Percentiles rank a stretch among this genome's conserved stretches.
Evolutionary conservation across 2,329 filamentous ascomycete genomes (phyloP).

Genomic region (Rhytidhysteron rufulum): DNA sequence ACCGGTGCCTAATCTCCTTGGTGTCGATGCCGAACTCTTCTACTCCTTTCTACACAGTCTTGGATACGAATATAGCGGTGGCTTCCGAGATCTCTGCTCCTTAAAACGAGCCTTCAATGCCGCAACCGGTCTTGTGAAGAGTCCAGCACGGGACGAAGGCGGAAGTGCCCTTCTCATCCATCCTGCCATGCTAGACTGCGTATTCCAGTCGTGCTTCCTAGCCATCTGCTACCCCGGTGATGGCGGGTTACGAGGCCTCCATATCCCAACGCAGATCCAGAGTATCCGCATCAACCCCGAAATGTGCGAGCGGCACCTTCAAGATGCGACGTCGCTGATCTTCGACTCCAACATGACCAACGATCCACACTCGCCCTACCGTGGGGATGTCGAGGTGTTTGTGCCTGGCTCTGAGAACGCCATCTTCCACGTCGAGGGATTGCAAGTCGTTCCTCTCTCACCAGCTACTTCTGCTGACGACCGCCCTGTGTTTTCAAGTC

Average conservation of each 20-base stretch:
- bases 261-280: slow-evolving; percentile 14
- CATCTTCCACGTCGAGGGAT: slow-evolving; percentile 1
- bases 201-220: slow-evolving; percentile 26
- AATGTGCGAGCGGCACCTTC: too few relatives aligned
- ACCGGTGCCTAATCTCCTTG: not conserved
- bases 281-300: slow-evolving; percentile 17
- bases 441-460: too few relatives aligned
- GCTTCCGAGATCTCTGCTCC: too few relatives aligned
- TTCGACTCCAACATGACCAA: too few relatives aligned
- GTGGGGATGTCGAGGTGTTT: slow-evolving; percentile 6
- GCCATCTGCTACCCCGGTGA: slow-evolving; percentile 28
- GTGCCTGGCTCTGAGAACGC: slow-evolving; percentile 3
- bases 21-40: slow-evolving; percentile 1
- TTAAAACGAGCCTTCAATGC: too few relatives aligned
- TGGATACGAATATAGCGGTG: slow-evolving; percentile 12
- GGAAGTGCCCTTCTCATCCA: slow-evolving; percentile 26
- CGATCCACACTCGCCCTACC: too few relatives aligned
- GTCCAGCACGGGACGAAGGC: not conserved
- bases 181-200: slow-evolving; percentile 27
- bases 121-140: not conserved
- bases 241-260: slow-evolving; percentile 18
- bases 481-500: too few relatives aligned
- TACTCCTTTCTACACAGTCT: slow-evolving; percentile 8
- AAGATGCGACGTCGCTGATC: too few relatives aligned
- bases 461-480: too few relatives aligned